phyloP scores from a whole-genome alignment of 2,329 filamentous ascomycete species.

The Penicillium thymicola region DNA sequence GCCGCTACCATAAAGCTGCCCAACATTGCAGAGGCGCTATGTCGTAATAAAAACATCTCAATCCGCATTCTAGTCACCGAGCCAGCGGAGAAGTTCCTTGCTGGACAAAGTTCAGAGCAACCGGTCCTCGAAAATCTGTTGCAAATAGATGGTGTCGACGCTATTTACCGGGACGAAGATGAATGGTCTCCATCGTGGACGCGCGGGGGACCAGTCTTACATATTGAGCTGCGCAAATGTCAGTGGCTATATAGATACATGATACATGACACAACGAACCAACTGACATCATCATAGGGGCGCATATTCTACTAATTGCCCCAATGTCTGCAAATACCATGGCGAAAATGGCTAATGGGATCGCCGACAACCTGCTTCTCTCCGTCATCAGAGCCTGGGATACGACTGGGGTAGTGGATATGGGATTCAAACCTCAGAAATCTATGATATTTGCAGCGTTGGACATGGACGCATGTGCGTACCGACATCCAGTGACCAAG shows the following conservation, averaged over 20 bases:
- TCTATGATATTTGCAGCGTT: slow-evolving; percentile 73
- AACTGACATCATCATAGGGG: slow-evolving; percentile 51
- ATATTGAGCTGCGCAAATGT: slow-evolving; percentile 75
- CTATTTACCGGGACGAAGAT: slow-evolving; percentile 75
- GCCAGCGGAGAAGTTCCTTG: slow-evolving; percentile 71
- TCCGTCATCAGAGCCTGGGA: slow-evolving; percentile 88
- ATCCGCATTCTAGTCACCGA: slow-evolving; percentile 82
- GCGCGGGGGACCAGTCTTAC: slow-evolving; percentile 74
- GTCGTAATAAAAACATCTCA: slow-evolving; percentile 55
- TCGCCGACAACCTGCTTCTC: slow-evolving; percentile 71
- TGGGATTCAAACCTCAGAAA: slow-evolving; percentile 35
- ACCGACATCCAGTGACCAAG: slow-evolving; percentile 75
- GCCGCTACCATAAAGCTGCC: slow-evolving; percentile 83
- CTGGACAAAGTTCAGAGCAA: slow-evolving; percentile 73
- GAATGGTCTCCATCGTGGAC: slow-evolving; percentile 81
- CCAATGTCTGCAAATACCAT: slow-evolving; percentile 81
- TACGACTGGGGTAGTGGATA: slow-evolving; percentile 60
- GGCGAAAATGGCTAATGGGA: slow-evolving; percentile 75
- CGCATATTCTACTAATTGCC: slow-evolving; percentile 73
- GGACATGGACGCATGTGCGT: slow-evolving; percentile 91
- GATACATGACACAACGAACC: background rate
- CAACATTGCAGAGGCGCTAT: slow-evolving; percentile 55
- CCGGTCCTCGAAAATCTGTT: slow-evolving; percentile 62
- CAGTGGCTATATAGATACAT: background rate
- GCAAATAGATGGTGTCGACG: slow-evolving; percentile 68